Conservation (phyloP, 441 rosid genomes). For the Croton laevigatus region DNA sequence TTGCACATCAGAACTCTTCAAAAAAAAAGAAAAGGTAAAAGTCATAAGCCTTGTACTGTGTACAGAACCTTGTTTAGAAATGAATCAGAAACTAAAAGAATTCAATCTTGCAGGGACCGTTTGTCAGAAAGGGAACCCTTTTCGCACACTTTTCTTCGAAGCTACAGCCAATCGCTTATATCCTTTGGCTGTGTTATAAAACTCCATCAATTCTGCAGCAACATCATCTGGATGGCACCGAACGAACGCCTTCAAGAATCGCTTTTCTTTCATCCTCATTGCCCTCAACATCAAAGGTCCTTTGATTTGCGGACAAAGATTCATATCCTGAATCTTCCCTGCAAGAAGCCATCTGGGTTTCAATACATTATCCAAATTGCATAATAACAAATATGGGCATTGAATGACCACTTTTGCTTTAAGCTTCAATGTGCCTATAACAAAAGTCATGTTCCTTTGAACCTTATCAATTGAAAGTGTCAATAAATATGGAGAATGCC, state of each 20-base stretch:
- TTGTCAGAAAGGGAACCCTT: conserved; percentile 65
- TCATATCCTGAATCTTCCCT: conserved; percentile 57
- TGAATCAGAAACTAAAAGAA: background rate
- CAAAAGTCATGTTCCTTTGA: conserved; percentile 81
- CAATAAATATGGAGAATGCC: conserved; percentile 41
- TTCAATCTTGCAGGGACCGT: background rate
- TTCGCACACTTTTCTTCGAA: conserved; percentile 43
- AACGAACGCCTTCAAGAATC: conserved; percentile 8
- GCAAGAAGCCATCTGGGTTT: conserved; percentile 61
- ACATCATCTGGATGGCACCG: conserved; percentile 18
- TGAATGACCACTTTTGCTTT: conserved; percentile 17
- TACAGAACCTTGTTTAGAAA: background rate
- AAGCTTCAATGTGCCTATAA: conserved; percentile 53
- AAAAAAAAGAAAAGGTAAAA: too few relatives aligned
- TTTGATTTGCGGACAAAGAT: conserved; percentile 45
- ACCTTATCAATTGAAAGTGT: conserved; percentile 72
- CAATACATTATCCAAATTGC: conserved; percentile 51
- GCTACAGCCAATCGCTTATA: conserved; percentile 57
- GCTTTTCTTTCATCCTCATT: conserved; percentile 57
- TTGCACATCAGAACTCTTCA: background rate
- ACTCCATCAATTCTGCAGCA: conserved; percentile 43
- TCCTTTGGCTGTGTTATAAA: conserved; percentile 42
- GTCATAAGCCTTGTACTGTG: too few relatives aligned
- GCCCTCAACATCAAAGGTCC: conserved; percentile 43
- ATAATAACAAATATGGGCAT: conserved; percentile 48